Base-by-base conservation (phyloP, 2,329 filamentous ascomycete genomes). In the Cladosporium sp. region DNA sequence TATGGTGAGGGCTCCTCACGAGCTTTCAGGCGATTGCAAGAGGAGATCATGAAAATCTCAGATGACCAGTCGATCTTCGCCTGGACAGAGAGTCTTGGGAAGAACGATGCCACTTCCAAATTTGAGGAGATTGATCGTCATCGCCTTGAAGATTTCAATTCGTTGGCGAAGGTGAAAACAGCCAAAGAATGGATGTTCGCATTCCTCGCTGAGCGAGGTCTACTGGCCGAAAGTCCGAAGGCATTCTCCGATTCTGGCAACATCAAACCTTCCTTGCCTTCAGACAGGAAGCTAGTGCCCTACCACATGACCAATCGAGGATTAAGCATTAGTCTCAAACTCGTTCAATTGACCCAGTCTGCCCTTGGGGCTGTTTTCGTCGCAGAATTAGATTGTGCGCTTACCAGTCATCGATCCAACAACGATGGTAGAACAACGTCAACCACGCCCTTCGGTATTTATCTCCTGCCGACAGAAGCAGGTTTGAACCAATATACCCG, bases 1-100 rank as follows among this genome's bases (percentile, higher is more conserved):
- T 63, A 65, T 22, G 63, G 63, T 9, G 63, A 65, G 39, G 63
- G 63, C 1, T 4, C 4, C 9, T 19, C 32, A 10, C 37, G 35
- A 12, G 61, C 62, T 3, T 65, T 65, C 53, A 28, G 35, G n/a
- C 52, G 65, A 8, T 35, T 66, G 6, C 64, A 66, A 45, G 64
- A 66, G 35, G 57, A 55, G 13, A 50, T 66, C 12, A 40, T 66
- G 4, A 56, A 45, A 6, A 22, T 34, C 3, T 60, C 60, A 1
- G 56, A 61, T 12, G 64, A 66, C 40, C 62, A 61, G 17, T 61
- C 60, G 13, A 61, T 65, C 22, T 60, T 65, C 42, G 42, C 42
- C 3, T 45, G 42, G 42, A 25, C 4, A 9, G 25, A n/a, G 37
- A 34, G 28, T 12, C 28, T 12, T 6, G 28, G 12, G 28, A 34